Conservation (phyloP, 2,329 filamentous ascomycete genomes). For the Tetracladium maxilliforme region DNA sequence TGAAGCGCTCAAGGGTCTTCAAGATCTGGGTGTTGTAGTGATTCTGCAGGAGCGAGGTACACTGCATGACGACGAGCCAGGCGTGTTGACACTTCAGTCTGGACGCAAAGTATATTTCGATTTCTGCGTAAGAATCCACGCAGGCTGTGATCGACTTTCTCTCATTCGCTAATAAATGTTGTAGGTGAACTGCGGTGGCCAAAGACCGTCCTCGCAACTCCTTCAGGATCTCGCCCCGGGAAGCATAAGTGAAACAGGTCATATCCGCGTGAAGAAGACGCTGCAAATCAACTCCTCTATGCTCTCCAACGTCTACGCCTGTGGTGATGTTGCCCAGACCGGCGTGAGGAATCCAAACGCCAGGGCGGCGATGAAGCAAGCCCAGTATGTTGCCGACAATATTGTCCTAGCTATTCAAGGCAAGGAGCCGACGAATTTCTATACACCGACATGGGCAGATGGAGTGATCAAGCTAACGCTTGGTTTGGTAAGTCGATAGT, state of each 20-base stretch:
- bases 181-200: slow-evolving; percentile 30
- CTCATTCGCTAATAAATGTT: slow-evolving; percentile 2
- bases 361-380: slow-evolving; percentile 26
- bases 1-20: slow-evolving; percentile 4
- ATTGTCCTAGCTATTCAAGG: slow-evolving; percentile 23
- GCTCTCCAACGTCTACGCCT: slow-evolving; percentile 27
- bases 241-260: slow-evolving; percentile 5
- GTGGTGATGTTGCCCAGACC: slow-evolving; percentile 35
- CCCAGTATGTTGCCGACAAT: slow-evolving; percentile 26
- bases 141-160: slow-evolving; percentile 2
- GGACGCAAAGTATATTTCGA: slow-evolving; percentile 18
- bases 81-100: slow-evolving; percentile 14
- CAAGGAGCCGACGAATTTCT: slow-evolving; percentile 11
- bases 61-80: no score
- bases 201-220: slow-evolving; percentile 22
- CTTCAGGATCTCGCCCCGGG: slow-evolving; percentile 8
- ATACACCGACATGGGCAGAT: no score
- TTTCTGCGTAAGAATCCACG: slow-evolving; percentile 17
- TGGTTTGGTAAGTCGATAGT: no score
- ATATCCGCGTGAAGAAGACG: slow-evolving; percentile 24
- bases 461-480: slow-evolving; percentile 21
- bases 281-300: slow-evolving; percentile 22
- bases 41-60: slow-evolving; percentile 2
- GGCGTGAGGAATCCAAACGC: slow-evolving; percentile 23
- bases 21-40: no score